phyloP scores from a whole-genome alignment of 208 protist species.

The Crithidia thermophila region DNA sequence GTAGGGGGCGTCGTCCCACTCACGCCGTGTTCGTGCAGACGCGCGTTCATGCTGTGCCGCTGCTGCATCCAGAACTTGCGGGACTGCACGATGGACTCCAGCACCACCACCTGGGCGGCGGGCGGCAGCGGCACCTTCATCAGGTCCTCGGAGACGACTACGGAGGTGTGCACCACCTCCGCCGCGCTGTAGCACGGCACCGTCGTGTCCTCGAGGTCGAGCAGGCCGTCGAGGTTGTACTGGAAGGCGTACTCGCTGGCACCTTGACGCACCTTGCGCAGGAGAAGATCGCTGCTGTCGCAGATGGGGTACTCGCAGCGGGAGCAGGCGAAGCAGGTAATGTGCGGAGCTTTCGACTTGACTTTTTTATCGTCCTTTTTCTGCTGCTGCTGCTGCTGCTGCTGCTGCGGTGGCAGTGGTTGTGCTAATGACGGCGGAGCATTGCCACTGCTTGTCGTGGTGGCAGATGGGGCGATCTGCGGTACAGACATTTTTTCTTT shows the following conservation, averaged over 20 bases:
- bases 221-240: conserved; percentile 75
- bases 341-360: not conserved
- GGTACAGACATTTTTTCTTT: no score
- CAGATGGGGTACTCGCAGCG: conserved; percentile 86
- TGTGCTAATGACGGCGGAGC: not conserved
- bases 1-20: not conserved
- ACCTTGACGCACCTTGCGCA: conserved; percentile 38
- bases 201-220: conserved; percentile 57
- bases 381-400: no score
- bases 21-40: conserved; percentile 19
- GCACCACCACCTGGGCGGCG: conserved; percentile 49
- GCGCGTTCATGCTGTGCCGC: conserved; percentile 18
- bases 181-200: conserved; percentile 86
- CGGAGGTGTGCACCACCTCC: conserved; percentile 52
- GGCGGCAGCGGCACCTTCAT: conserved; percentile 58
- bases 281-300: conserved; percentile 47
- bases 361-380: no score
- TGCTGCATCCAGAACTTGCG: conserved; percentile 39
- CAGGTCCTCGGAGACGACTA: conserved; percentile 62
- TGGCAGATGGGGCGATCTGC: no score
- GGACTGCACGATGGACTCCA: conserved; percentile 70
- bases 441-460: no score
- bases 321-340: conserved; percentile 74
- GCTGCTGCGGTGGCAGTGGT: not conserved
- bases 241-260: conserved; percentile 68